Base-by-base conservation (phyloP, 1,284 basidiomycete species). In the Sanghuangporus sanghuang region DNA sequence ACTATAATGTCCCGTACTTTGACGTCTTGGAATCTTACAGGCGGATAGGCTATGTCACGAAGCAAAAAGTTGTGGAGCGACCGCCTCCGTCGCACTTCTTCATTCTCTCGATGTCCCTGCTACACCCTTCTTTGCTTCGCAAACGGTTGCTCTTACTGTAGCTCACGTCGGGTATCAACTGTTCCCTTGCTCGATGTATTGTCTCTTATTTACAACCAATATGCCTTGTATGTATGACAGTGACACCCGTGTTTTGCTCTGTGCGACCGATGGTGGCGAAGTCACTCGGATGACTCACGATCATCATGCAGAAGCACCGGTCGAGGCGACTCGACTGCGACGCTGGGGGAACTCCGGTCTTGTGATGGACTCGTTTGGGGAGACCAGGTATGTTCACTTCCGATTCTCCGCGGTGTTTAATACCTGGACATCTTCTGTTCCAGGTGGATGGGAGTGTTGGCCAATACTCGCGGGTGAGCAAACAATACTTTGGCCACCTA, bases 371-470 rank as follows among this genome's bases (percentile, higher is more conserved):
- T 95, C 93, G 3, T 99, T 95, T 71, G 96, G 97, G 39, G 96
- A 99, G 79, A 87, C 89, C 49, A 81, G 95, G 89, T 90, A 69
- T 12, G 21, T 21, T 49, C 52, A 35, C 11, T 42, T 36, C 46
- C 21, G 18, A 40, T n/a, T 32, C 27, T 32, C 27, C 27, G 32
- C 53, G 32, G 32, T 54, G 14, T 50, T n/a, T 62, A 66, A 38
- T 52, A 14, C 50, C 5, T 32, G 8, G 23, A 1, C 40, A 23
- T 60, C 6, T 42, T 32, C 57, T 64, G 23, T 65, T 14, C 39
- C 63, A 90, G 92, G 49, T 98, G 95, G 95, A 98, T 98, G 90
- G 96, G 96, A 7, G 93, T 89, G 1, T 79, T 99, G 21, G 93
- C 90, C 52, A 99, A 98, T 70, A 98, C 97, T 8, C 80, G 96